These are phyloP conservation scores for Blastobotrys niveus DNA, from an alignment of 1,139 yeast species.

Conservation along the genomic window DNA sequence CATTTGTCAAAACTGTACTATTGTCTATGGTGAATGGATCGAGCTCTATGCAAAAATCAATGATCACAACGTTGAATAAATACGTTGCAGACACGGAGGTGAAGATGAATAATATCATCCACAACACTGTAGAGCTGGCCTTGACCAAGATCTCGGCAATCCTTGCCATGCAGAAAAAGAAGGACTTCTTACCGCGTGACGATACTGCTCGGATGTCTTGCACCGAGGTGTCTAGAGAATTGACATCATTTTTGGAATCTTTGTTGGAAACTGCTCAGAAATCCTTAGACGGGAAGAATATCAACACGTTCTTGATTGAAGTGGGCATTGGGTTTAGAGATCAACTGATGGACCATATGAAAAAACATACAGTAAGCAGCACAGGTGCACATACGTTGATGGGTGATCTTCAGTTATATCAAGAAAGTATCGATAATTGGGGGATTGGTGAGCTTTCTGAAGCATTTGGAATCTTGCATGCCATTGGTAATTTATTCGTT, in stretches of 20 bases:
- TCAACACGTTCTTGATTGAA: slow-evolving; percentile 48
- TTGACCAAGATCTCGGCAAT: slow-evolving; percentile 32
- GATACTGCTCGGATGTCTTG: slow-evolving; percentile 21
- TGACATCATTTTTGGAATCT: slow-evolving; percentile 49
- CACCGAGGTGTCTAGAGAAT: slow-evolving; percentile 55
- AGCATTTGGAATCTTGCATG: slow-evolving; percentile 66
- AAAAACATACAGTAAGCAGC: slow-evolving; percentile 68
- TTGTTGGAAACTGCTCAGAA: slow-evolving; percentile 32
- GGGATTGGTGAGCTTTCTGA: slow-evolving; percentile 57
- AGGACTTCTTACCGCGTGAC: slow-evolving; percentile 49
- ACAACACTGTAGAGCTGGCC: slow-evolving; percentile 49
- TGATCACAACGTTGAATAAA: slow-evolving; percentile 60
- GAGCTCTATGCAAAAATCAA: slow-evolving; percentile 49
- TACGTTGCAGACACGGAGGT: slow-evolving; percentile 64
- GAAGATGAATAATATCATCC: slow-evolving; percentile 60
- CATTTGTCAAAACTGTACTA: slow-evolving; percentile 64
- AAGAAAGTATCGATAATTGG: slow-evolving; percentile 69
- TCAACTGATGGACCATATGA: slow-evolving; percentile 64
- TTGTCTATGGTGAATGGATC: slow-evolving; percentile 64
- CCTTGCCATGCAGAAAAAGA: slow-evolving; percentile 57
- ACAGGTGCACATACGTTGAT: slow-evolving; percentile 83
- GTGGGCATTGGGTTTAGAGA: slow-evolving; percentile 59
- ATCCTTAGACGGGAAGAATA: slow-evolving; percentile 50
- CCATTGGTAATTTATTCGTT: slow-evolving; percentile 77
- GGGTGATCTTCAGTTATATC: slow-evolving; percentile 76